Conservation (phyloP, 2,329 filamentous ascomycete genomes). For the Cercospora sp. region DNA sequence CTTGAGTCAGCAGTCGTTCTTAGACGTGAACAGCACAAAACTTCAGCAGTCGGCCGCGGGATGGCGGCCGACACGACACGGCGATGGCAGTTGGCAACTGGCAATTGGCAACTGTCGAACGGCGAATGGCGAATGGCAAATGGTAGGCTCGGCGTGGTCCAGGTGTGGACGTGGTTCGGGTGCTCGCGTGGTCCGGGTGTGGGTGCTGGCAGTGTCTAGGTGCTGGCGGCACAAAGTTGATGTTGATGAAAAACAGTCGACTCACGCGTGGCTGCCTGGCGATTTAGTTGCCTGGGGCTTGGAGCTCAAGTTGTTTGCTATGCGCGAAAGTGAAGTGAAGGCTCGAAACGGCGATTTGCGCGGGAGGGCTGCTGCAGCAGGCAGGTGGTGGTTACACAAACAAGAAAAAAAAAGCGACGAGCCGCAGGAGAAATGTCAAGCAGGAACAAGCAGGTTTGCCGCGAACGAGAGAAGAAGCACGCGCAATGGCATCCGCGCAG, state of each 20-base stretch:
- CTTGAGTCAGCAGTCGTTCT: slow-evolving; percentile 18
- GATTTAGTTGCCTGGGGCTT: neutral
- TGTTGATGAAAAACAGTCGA: neutral
- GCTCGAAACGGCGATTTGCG: slow-evolving; percentile 10
- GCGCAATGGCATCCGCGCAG: neutral
- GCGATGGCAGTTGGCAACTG: neutral
- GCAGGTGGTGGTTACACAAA: neutral
- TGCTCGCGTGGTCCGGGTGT: neutral
- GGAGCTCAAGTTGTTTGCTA: neutral
- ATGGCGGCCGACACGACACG: neutral
- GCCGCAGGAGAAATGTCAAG: neutral
- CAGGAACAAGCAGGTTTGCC: slow-evolving; percentile 1
- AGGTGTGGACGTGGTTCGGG: neutral
- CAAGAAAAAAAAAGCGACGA: neutral
- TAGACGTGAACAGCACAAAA: slow-evolving; percentile 4
- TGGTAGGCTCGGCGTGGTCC: neutral
- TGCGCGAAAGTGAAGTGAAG: slow-evolving; percentile 2
- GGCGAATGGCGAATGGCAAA: neutral
- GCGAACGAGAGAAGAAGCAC: slow-evolving; percentile 12
- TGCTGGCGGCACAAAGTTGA: neutral
- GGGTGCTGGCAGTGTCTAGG: neutral
- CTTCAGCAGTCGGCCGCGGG: slow-evolving; percentile 4
- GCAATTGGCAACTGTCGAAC: neutral
- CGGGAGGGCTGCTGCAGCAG: neutral
- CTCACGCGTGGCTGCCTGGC: neutral